Evolutionary conservation across 805 yeast genomes (phyloP), one percentile per base, ranked within the genome.

Genomic region (Wickerhamomyces hampshirensis): DNA sequence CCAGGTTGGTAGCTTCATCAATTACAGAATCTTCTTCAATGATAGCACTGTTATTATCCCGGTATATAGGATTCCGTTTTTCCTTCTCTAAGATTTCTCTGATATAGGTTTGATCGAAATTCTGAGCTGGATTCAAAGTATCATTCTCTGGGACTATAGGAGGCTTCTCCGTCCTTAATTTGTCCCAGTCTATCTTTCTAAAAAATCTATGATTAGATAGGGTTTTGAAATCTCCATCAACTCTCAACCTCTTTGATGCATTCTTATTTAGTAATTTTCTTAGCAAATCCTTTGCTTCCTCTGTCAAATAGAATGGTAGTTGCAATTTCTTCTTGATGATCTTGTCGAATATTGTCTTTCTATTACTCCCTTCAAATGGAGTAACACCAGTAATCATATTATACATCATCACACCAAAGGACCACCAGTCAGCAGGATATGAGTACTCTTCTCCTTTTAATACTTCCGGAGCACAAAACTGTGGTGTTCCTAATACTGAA

Each of bases 381-480:
- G 95, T 89, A 33, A 76, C 68, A 0, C 96, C 96, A 1, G 84
- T 74, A 32, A 88, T 62, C 70, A 87, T 69, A 55, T 88, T 96
- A 50, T 65, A 84, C 29, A 80, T 62, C 31, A 87, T 78, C 13
- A 93, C 80, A 0, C 96, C 96, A 28, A 87, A 62, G 0, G 95
- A 84, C 88, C 95, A 87, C 91, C 95, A 86, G 56, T 87, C 96
- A 28, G 88, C 94, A 31, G 77, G 71, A 36, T 75, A 81, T 45
- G 83, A 86, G 56, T 87, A 88, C 14, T 75, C 72, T 47, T 79
- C 73, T n/a, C 95, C 96, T 38, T 69, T 73, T 23, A 88, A 62
- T 11, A 88, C 82, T 56, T 87, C 96, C 3, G 96, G 96, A 0
- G 96, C 96, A 71, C 85, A 47, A 30, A 65, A 61, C 37, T 71